These are phyloP conservation scores for Fonsecaea erecta DNA, from an alignment of 2,329 filamentous ascomycete species.

Conservation along the genomic window DNA sequence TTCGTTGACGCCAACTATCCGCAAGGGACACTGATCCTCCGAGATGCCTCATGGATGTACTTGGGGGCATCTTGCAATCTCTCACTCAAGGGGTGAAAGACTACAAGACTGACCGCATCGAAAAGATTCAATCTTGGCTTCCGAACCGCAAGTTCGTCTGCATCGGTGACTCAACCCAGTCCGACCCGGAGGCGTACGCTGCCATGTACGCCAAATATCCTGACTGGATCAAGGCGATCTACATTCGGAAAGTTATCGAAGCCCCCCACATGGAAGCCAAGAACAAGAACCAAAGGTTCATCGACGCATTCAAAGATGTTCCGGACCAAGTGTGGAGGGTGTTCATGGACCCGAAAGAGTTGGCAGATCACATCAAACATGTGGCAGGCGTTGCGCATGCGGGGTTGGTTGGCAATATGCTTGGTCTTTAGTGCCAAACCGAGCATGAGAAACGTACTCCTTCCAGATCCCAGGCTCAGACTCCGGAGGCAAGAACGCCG, in stretches of 20 bases:
- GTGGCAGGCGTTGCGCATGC: constrained; percentile 33
- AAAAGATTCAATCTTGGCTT: constrained; percentile 77
- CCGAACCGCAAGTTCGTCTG: constrained; percentile 79
- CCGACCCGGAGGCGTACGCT: constrained; percentile 87
- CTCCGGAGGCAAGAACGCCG: constrained; percentile 24
- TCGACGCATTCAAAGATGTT: constrained; percentile 78
- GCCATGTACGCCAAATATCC: constrained; percentile 72
- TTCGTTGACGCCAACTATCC: constrained; percentile 76
- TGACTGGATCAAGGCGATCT: constrained; percentile 80
- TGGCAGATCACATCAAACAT: constrained; percentile 47
- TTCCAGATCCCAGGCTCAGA: constrained; percentile 20
- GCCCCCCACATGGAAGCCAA: constrained; percentile 75
- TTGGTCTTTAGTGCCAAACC: constrained; percentile 31
- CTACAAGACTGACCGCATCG: constrained; percentile 83
- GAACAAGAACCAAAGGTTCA: constrained; percentile 75
- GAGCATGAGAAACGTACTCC: constrained; percentile 22
- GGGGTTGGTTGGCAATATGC: constrained; percentile 24
- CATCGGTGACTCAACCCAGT: constrained; percentile 89
- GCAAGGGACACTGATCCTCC: constrained; percentile 78
- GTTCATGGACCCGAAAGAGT: constrained; percentile 75
- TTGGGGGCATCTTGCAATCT: constrained; percentile 77
- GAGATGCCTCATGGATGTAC: constrained; percentile 85
- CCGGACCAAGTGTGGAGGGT: constrained; percentile 76
- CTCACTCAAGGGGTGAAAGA: constrained; percentile 76
- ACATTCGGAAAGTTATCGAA: constrained; percentile 81